These are phyloP conservation scores for Senna siamea DNA, from an alignment of 306 rosid species.

Conservation along the genomic window DNA sequence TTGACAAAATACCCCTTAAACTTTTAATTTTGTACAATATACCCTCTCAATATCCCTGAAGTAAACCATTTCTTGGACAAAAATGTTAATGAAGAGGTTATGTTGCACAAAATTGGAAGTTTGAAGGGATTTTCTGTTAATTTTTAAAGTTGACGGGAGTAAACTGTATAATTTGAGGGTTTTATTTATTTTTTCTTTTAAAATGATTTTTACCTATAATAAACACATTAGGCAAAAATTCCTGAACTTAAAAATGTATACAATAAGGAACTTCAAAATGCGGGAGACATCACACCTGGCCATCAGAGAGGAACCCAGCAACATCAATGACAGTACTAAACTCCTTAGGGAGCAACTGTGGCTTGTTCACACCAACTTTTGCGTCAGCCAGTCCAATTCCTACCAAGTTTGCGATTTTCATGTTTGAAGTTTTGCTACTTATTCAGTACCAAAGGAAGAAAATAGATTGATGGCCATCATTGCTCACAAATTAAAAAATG, in stretches of 20 bases:
- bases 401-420: constrained; percentile 9
- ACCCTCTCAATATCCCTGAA: too few species aligned
- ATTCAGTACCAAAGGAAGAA: background rate
- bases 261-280: background rate
- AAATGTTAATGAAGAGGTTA: too few species aligned
- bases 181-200: too few species aligned
- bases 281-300: constrained; percentile 63
- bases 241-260: background rate
- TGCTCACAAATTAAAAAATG: background rate
- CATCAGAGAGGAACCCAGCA: constrained; percentile 97
- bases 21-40: too few species aligned
- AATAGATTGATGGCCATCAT: background rate
- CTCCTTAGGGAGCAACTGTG: constrained; percentile 87
- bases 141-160: too few species aligned
- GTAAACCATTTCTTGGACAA: too few species aligned
- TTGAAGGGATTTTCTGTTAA: too few species aligned
- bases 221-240: background rate
- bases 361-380: constrained; percentile 86
- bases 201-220: background rate
- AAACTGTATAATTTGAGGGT: too few species aligned
- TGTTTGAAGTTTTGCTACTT: background rate
- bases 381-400: constrained; percentile 70
- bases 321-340: constrained; percentile 87
- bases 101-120: too few species aligned
- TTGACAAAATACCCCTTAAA: too few species aligned